These are phyloP conservation scores for Amanita molliuscula DNA, from an alignment of 768 basidiomycete genomes.

Conservation along the genomic window DNA sequence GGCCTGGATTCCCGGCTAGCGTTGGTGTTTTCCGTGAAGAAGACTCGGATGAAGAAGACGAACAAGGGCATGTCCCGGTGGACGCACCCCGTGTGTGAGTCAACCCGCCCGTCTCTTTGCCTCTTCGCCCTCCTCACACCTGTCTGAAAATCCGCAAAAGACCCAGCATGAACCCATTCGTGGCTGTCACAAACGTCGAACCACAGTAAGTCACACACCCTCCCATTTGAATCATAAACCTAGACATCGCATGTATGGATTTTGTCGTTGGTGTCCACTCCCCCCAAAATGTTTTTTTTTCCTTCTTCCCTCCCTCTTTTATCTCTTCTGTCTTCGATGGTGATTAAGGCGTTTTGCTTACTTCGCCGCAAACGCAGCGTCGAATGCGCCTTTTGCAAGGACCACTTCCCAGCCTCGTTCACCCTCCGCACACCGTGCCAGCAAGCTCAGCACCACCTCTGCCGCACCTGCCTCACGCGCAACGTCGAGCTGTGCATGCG, in stretches of 20 bases:
- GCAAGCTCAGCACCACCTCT: slow-evolving; percentile 27
- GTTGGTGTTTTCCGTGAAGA: neutral
- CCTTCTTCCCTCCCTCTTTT: neutral
- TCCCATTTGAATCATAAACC: neutral
- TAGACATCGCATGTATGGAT: neutral
- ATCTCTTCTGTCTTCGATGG: neutral
- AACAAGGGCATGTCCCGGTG: neutral
- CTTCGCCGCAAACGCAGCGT: slow-evolving; percentile 11
- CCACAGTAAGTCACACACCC: neutral
- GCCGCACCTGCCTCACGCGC: slow-evolving; percentile 28
- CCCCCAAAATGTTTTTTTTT: neutral
- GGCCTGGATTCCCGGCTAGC: too few relatives aligned
- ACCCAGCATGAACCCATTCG: neutral
- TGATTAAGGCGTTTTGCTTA: neutral
- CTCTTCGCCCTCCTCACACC: neutral
- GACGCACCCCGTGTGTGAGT: neutral
- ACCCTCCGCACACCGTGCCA: slow-evolving; percentile 31
- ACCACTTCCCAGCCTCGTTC: slow-evolving; percentile 14
- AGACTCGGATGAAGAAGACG: neutral
- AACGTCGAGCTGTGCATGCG: slow-evolving; percentile 30
- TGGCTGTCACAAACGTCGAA: neutral
- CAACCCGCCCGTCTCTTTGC: neutral
- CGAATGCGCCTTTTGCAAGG: slow-evolving; percentile 32
- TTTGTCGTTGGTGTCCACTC: too few relatives aligned
- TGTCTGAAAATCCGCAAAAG: neutral